Evolutionary conservation across 768 basidiomycete genomes (phyloP).

Genomic region (Terana coerulea): DNA sequence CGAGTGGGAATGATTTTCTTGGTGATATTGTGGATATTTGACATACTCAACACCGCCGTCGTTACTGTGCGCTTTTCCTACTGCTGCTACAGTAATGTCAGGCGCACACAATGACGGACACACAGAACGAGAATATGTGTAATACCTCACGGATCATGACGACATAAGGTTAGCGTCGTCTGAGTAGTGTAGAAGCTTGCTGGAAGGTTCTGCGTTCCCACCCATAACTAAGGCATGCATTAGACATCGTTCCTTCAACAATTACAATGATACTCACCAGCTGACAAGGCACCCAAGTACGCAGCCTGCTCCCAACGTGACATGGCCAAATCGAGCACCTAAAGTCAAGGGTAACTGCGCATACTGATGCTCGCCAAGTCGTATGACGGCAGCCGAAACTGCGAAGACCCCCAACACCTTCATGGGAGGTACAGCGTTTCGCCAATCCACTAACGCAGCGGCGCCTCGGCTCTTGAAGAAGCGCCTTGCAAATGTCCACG

Average conservation of each 20-base stretch:
- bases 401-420: slow-evolving; percentile 24
- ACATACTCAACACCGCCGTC: too few species aligned
- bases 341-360: slow-evolving; percentile 17
- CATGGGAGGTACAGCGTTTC: slow-evolving; percentile 21
- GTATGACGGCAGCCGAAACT: slow-evolving; percentile 19
- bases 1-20: too few species aligned
- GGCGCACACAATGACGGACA: too few species aligned
- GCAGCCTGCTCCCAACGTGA: slow-evolving; percentile 22
- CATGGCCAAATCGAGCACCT: slow-evolving; percentile 23
- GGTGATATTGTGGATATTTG: too few species aligned
- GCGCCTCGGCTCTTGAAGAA: slow-evolving; percentile 39
- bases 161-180: slow-evolving; percentile 9
- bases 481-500: slow-evolving; percentile 40
- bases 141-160: not conserved
- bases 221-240: slow-evolving; percentile 14
- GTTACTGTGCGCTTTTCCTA: too few species aligned
- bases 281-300: slow-evolving; percentile 20
- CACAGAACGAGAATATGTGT: not conserved
- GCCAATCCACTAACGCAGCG: slow-evolving; percentile 17
- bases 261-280: slow-evolving; percentile 20
- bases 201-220: slow-evolving; percentile 22
- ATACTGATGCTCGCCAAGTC: slow-evolving; percentile 22
- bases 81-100: too few species aligned
- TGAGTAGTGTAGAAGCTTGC: slow-evolving; percentile 10
- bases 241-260: not conserved